A percentile compares a stretch with the other conserved stretches of the same genome.
These are phyloP conservation scores for Oryza punctata DNA, from an alignment of 176 grass and related monocot genomes.

Conservation along the genomic window DNA sequence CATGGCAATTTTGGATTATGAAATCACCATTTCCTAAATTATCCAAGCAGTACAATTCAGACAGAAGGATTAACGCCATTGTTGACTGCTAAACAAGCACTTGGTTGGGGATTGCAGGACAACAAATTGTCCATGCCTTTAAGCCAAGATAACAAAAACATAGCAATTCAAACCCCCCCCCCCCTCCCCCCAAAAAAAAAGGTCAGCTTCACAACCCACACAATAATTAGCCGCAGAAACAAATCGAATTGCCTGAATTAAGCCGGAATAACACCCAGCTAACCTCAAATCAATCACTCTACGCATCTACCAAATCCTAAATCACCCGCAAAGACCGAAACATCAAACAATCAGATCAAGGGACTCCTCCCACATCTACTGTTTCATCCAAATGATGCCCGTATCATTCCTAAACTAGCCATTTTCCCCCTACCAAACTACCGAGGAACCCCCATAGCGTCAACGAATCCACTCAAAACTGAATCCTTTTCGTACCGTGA, in stretches of 20 bases:
- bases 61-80: constrained; percentile 18
- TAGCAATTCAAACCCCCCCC: not conserved
- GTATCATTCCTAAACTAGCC: constrained; percentile 15
- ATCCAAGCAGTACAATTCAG: constrained; percentile 15
- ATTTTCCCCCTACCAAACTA: not conserved
- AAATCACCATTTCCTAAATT: constrained; percentile 13
- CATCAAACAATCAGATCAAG: constrained; percentile 21
- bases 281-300: constrained; percentile 18
- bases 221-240: constrained; percentile 2
- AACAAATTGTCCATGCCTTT: not conserved
- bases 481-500: constrained; percentile 63
- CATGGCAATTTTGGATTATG: not conserved
- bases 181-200: no score
- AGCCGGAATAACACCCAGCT: constrained; percentile 23
- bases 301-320: constrained; percentile 6
- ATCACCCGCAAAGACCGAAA: not conserved
- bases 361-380: constrained; percentile 16
- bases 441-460: constrained; percentile 13
- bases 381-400: constrained; percentile 12
- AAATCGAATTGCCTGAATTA: constrained; percentile 29
- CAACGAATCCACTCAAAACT: constrained; percentile 34
- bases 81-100: not conserved
- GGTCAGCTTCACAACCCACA: not conserved
- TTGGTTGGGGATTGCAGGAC: constrained; percentile 17
- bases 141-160: not conserved